Evolutionary conservation across 495 filamentous ascomycete genomes (phyloP).

Genomic region (Tuber aestivum): DNA sequence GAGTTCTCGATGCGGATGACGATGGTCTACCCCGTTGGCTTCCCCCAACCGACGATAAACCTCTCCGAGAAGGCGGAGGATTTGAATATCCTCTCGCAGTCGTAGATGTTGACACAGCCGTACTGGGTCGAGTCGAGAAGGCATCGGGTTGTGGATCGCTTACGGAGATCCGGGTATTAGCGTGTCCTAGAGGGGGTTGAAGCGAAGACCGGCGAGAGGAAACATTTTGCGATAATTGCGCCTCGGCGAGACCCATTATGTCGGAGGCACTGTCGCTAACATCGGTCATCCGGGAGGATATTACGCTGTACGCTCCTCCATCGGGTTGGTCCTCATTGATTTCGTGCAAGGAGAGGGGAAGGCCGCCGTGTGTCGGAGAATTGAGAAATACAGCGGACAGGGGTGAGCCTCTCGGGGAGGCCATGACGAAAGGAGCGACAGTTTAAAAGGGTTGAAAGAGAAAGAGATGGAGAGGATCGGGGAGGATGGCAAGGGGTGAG

Average conservation of each 20-base stretch:
- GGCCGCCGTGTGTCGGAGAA: constrained; percentile 30
- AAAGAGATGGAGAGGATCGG: constrained; percentile 1
- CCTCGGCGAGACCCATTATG: constrained; percentile 41
- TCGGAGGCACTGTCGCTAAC: constrained; percentile 53
- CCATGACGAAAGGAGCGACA: constrained; percentile 25
- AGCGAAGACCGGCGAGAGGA: constrained; percentile 37
- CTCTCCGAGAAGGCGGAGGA: constrained; percentile 49
- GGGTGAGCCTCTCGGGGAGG: constrained; percentile 30
- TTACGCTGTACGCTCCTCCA: constrained; percentile 55
- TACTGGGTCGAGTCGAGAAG: constrained; percentile 44
- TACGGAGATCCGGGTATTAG: constrained; percentile 44
- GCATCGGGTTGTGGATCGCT: constrained; percentile 44
- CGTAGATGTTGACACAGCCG: constrained; percentile 50
- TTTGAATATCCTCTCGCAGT: constrained; percentile 46
- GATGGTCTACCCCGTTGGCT: constrained; percentile 50
- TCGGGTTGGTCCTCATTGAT: constrained; percentile 40
- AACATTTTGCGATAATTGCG: constrained; percentile 41
- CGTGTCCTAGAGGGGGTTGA: constrained; percentile 37
- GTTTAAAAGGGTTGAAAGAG: not conserved
- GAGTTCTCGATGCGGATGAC: constrained; percentile 67
- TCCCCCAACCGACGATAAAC: constrained; percentile 43
- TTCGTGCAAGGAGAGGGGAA: constrained; percentile 39
- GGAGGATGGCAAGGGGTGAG: constrained; percentile 6
- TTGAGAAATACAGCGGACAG: constrained; percentile 26
- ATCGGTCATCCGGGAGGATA: constrained; percentile 83